Evolutionary conservation across 2,329 filamentous ascomycete species (phyloP), one percentile per base, ranked within the genome.

Genomic region (Colletotrichum sp.): DNA sequence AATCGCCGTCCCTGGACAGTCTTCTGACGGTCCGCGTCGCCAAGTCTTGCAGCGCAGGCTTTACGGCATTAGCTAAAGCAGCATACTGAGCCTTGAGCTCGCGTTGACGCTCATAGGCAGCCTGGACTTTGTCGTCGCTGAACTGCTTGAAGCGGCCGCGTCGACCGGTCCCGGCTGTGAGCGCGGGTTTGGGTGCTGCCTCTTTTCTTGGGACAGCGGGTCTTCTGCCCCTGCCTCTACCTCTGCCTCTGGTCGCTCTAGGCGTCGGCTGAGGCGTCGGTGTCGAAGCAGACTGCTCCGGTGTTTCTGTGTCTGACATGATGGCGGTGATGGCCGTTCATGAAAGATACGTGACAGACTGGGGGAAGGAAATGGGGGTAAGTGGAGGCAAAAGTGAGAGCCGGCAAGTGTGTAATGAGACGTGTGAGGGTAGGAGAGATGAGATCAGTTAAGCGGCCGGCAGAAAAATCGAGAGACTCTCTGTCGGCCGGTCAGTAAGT

Each of bases 51-150:
- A 94, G 85, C 12, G 91, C 87, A 18, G 90, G 89, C 81, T 93
- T 94, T 77, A 93, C 83, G 34, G 89, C 86, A 77, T 90, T 88
- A 72, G 90, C 88, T 66, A 94, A 88, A 72, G 88, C 85, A n/a
- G 90, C 87, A 81, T 90, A 94, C 29, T 87, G 87, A 70, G 90
- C 90, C 81, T 93, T 93, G 78, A 94, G 86, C 77, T 93, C 89
- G 76, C 92, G 87, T 80, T 92, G 90, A 69, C 93, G 91, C 80
- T 91, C 90, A 76, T 90, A 89, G 70, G 87, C 87, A 65, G 89
- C 89, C 80, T 91, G 90, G 67, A 88, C 86, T 75, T 86, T 87
- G 75, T 86, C 83, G 76, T 89, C 87, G 73, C 86, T 83, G 78
- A 90, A 91, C 77, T 86, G 86, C 83, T 91, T 91, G 81, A 88